Evolutionary conservation across 495 filamentous ascomycete genomes (phyloP), one percentile per base, ranked within the genome.

Genomic region (Aeminium ludgeri): DNA sequence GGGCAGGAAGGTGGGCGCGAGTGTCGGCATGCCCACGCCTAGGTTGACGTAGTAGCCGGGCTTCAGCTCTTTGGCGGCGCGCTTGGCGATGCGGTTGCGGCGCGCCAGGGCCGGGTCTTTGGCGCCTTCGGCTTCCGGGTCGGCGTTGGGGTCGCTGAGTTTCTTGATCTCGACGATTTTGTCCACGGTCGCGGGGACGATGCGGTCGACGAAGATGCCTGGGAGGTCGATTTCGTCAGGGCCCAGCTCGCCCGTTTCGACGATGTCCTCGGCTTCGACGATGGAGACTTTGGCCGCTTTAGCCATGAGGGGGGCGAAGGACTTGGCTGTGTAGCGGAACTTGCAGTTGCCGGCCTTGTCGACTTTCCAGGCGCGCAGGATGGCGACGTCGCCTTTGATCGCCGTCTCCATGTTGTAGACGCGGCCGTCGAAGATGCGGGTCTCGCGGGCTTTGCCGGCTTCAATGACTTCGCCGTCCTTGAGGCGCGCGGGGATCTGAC

Each of bases 211-310:
- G 53, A 65, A 79, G 44, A 79, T 74, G 5, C 74, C 74, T 2
- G 71, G 72, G 11, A 79, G 62, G 48, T 78, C 64, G 4, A 78
- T 67, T 10, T 65, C 61, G 38, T 68, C 64, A 4, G 73, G 69
- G 36, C 68, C 64, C 19, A 79, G 70, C 30, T 66, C 63, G 20
- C 74, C 73, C 0, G 69, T 52, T 8, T 68, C 66, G 20, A 79
- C 74, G 48, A 79, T 76, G 44, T 79, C 57, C 52, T 79, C 74
- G n/a, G 74, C 74, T 49, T 79, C 74, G 3, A 79, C 74, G 35
- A 79, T 76, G 38, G 73, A 65, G 16, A 76, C 49, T 46, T 59
- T 66, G 3, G 74, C 74, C 0, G 74, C 74, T 56, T 76, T 77
- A 34, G 70, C 74, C 68, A 73, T 72, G 27, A 74, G 57, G 5